Evolutionary conservation across 2,329 filamentous ascomycete species (phyloP).

Genomic region (Chrysoporthe deuterocubensis): DNA sequence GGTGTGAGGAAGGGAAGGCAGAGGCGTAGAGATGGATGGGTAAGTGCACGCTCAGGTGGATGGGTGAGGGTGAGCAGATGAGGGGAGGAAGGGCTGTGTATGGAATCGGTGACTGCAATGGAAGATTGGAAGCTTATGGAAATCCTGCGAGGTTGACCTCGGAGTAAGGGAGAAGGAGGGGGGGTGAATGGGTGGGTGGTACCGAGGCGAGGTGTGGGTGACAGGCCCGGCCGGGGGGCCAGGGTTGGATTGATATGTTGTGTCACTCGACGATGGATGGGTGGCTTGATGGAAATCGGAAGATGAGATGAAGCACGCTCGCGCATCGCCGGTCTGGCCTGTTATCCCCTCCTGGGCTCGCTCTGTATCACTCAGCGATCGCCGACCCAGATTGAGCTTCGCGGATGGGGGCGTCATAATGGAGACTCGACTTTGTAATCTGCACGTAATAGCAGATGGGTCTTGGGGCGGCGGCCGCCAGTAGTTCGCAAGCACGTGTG

Average conservation of each 20-base stretch:
- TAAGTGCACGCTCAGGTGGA: too few species aligned
- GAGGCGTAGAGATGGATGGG: background rate
- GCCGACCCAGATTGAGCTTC: background rate
- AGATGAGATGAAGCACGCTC: background rate
- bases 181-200: background rate
- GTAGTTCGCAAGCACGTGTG: background rate
- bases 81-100: background rate
- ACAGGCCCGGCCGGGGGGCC: too few species aligned
- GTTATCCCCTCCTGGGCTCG: background rate
- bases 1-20: background rate
- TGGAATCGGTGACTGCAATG: background rate
- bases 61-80: background rate
- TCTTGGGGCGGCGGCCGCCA: background rate
- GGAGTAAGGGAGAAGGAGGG: background rate
- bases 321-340: too few species aligned
- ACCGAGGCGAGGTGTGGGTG: background rate
- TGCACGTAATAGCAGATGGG: background rate
- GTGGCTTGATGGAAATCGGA: slow-evolving; percentile 9
- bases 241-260: background rate
- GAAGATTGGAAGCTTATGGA: slow-evolving; percentile 1
- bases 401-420: background rate
- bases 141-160: slow-evolving; percentile 4
- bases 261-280: background rate
- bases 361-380: slow-evolving; percentile 10
- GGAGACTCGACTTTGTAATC: background rate